Conservation (phyloP, 2,329 filamentous ascomycete genomes). For the Alternaria burnsii region DNA sequence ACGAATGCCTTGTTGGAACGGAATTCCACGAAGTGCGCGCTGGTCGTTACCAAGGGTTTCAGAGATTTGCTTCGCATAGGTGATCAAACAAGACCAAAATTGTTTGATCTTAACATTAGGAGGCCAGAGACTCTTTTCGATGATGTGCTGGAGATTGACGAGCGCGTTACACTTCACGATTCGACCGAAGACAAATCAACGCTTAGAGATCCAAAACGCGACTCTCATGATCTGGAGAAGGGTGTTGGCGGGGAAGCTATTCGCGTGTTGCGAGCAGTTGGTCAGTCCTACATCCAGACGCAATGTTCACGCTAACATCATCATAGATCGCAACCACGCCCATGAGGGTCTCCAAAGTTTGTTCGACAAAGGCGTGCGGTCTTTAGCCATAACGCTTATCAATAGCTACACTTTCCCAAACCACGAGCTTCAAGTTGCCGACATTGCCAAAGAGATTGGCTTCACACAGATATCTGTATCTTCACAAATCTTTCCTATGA, state of each 20-base stretch:
- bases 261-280: background rate
- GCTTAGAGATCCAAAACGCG: slow-evolving; percentile 8
- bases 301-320: background rate
- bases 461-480: slow-evolving; percentile 41
- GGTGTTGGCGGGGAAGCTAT: slow-evolving; percentile 27
- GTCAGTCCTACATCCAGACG: background rate
- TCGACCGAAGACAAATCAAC: slow-evolving; percentile 27
- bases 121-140: slow-evolving; percentile 29
- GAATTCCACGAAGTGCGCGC: slow-evolving; percentile 19
- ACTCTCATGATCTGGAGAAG: slow-evolving; percentile 15
- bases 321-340: slow-evolving; percentile 4
- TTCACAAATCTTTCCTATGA: slow-evolving; percentile 34
- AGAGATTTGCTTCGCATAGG: slow-evolving; percentile 34
- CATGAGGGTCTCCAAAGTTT: slow-evolving; percentile 31
- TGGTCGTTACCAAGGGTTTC: slow-evolving; percentile 33
- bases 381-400: slow-evolving; percentile 48
- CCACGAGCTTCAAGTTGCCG: slow-evolving; percentile 37
- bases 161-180: slow-evolving; percentile 34
- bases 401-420: slow-evolving; percentile 47
- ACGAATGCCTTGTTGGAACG: slow-evolving; percentile 37
- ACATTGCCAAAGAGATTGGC: slow-evolving; percentile 39
- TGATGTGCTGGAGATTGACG: slow-evolving; percentile 32
- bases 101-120: slow-evolving; percentile 36
- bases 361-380: slow-evolving; percentile 46
- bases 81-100: slow-evolving; percentile 34